phyloP scores from a whole-genome alignment of 2,329 filamentous ascomycete genomes.

The Diplodia scrobiculata region DNA sequence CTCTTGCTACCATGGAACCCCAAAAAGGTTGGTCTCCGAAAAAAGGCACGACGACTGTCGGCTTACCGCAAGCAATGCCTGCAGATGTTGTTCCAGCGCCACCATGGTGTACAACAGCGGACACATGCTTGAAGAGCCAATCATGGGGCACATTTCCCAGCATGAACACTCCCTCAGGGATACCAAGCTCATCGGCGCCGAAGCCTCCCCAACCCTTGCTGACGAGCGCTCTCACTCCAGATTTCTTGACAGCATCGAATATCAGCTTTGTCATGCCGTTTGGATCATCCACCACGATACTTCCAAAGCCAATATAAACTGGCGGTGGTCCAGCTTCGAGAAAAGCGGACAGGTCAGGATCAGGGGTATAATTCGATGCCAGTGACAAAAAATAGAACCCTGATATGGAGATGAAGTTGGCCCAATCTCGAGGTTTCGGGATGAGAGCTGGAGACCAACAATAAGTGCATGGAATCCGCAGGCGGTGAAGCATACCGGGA shows the following conservation, averaged over 20 bases:
- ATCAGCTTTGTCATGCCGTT: conserved; percentile 48
- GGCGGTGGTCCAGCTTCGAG: conserved; percentile 46
- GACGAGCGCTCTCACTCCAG: conserved; percentile 75
- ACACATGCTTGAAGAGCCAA: conserved; percentile 81
- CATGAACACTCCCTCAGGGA: conserved; percentile 80
- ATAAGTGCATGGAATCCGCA: conserved; percentile 57
- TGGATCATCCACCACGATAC: conserved; percentile 48
- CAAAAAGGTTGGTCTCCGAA: conserved; percentile 54
- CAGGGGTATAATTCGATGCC: conserved; percentile 46
- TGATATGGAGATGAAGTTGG: conserved; percentile 45
- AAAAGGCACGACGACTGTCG: conserved; percentile 82
- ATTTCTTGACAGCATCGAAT: conserved; percentile 50
- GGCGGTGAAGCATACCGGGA: conserved; percentile 72
- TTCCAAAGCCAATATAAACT: conserved; percentile 49
- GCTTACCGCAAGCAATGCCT: conserved; percentile 76
- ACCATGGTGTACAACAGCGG: conserved; percentile 82
- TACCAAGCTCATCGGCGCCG: conserved; percentile 63
- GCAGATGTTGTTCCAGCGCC: conserved; percentile 86
- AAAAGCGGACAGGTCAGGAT: conserved; percentile 45
- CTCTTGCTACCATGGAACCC: conserved; percentile 47
- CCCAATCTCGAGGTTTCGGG: conserved; percentile 52
- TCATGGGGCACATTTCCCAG: conserved; percentile 84
- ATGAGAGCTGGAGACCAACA: conserved; percentile 67
- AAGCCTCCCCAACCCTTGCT: conserved; percentile 89
- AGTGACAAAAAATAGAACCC: conserved; percentile 48